These are phyloP conservation scores for Rutstroemia sp. DNA, from an alignment of 2,329 filamentous ascomycete genomes.

Conservation along the genomic window DNA sequence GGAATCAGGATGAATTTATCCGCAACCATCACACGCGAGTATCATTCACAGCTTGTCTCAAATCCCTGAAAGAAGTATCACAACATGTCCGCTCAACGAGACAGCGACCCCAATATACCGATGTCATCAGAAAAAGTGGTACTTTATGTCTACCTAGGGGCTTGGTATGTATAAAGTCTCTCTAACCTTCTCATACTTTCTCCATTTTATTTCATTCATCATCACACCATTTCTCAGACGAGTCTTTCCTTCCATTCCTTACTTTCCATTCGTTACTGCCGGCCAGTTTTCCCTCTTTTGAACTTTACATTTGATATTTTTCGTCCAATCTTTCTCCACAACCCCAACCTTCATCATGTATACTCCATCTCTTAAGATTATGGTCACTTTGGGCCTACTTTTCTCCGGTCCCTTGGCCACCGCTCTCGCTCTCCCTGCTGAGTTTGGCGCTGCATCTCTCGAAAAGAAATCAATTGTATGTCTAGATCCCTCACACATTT, in stretches of 20 bases:
- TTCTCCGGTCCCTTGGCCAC: slow-evolving; percentile 20
- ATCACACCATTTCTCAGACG: neutral
- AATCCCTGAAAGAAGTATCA: neutral
- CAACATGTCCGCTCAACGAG: neutral
- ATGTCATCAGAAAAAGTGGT: neutral
- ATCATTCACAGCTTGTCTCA: slow-evolving; percentile 1
- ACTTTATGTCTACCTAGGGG: neutral
- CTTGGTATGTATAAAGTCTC: neutral
- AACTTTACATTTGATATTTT: slow-evolving; percentile 13
- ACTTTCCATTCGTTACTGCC: slow-evolving; percentile 1
- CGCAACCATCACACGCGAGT: neutral
- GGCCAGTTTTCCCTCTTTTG: neutral
- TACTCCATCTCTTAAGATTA: slow-evolving; percentile 22
- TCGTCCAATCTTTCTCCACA: slow-evolving; percentile 16
- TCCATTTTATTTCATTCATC: neutral
- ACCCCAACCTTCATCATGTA: slow-evolving; percentile 19
- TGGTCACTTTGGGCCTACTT: slow-evolving; percentile 24
- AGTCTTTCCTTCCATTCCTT: neutral
- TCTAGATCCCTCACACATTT: no score
- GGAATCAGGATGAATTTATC: neutral
- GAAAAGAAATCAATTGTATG: slow-evolving; percentile 14
- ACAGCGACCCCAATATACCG: neutral
- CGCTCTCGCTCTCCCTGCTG: slow-evolving; percentile 15
- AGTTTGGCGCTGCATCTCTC: slow-evolving; percentile 2
- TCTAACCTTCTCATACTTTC: neutral